Evolutionary conservation across 805 yeast species (phyloP), one percentile per base, ranked within the genome.

Genomic region (Candida nemodendra): DNA sequence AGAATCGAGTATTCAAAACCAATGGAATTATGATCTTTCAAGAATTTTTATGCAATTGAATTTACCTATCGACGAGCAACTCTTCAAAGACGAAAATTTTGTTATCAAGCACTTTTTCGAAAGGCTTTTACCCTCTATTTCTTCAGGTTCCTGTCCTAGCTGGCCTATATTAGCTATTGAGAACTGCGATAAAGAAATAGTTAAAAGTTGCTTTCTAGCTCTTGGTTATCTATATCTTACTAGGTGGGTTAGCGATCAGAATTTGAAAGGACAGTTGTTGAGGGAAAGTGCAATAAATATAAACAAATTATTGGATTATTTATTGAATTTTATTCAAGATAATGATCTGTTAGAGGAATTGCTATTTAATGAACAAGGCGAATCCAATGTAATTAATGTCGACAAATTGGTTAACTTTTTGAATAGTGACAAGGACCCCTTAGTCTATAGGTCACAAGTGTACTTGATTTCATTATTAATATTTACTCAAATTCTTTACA

Each of bases 111-210:
- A 44, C 31, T 47, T 73, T 43, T 72, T 72, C 54, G 64, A 69
- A 37, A 64, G 65, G 39, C 54, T 73, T 18, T 45, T 73, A 8
- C 76, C 77, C 0, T 44, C 69, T 12, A 50, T 72, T 8, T 45
- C 44, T 8, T 34, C 42, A 1, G 72, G 69, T 49, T 71, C 72
- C 0, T 72, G 68, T 44, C 76, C 77, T 0, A 62, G 63, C 27
- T 65, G 77, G 78, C 77, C 77, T 0, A 68, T 66, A 32, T 48
- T 72, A 34, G 76, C 78, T 0, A 47, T 73, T 34, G 61, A 68
- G 34, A 69, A 72, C 42, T 72, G 78, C 46, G 76, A 71, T 49
- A 68, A 66, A 40, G 71, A 68, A 40, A 65, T 73, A 14, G 76
- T 75, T 0, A 59, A 72, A 32, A 65, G 72, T 47, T 72, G 79